phyloP scores from a whole-genome alignment of 495 filamentous ascomycete species.

The Lepraria neglecta region DNA sequence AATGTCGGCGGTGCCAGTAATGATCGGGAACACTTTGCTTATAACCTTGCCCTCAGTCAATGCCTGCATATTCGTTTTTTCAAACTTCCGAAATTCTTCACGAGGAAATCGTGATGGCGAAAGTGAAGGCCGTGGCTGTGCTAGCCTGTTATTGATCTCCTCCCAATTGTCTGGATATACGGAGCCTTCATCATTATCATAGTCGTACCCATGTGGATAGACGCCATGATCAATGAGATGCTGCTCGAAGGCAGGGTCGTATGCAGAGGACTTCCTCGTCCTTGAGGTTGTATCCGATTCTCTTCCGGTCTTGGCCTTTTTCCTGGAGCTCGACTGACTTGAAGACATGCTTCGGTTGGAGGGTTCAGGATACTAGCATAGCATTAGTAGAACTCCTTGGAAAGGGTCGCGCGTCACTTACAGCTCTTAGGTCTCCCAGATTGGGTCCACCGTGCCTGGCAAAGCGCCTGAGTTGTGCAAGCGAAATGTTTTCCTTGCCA shows the following conservation, averaged over 20 bases:
- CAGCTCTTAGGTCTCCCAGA: no score
- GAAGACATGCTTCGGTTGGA: slow-evolving; percentile 16
- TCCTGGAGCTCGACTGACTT: no score
- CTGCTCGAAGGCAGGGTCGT: no score
- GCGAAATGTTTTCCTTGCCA: no score
- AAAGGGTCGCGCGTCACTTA: slow-evolving; percentile 15
- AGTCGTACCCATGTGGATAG: background rate
- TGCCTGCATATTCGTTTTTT: background rate
- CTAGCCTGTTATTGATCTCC: background rate
- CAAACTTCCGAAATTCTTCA: no score
- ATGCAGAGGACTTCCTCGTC: no score
- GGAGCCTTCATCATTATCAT: background rate
- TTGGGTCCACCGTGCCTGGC: no score
- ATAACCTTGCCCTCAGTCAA: slow-evolving; percentile 18
- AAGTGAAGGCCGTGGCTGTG: background rate
- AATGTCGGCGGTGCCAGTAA: slow-evolving; percentile 20
- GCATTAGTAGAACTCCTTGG: slow-evolving; percentile 4
- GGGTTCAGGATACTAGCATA: slow-evolving; percentile 9
- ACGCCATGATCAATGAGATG: no score
- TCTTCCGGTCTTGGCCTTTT: no score
- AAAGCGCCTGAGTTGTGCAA: no score
- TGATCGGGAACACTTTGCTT: background rate
- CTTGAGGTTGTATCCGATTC: no score
- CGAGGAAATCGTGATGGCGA: background rate
- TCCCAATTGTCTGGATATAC: background rate